Conservation (phyloP, 2,329 filamentous ascomycete genomes). For the Penicillium hordei region DNA sequence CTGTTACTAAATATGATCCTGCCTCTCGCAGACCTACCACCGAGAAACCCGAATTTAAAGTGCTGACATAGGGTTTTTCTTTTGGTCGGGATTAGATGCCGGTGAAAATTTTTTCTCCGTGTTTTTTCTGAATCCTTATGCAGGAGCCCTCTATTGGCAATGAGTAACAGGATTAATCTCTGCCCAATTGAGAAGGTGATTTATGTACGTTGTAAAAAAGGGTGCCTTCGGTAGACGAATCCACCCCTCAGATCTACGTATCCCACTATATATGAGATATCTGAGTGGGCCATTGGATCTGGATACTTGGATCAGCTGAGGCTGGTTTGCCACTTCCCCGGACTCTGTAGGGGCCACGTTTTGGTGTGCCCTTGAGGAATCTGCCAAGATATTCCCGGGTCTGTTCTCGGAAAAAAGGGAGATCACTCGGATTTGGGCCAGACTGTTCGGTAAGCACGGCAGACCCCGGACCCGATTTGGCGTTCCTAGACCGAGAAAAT, state of each 20-base stretch:
- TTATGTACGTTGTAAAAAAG: neutral
- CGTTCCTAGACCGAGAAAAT: slow-evolving; percentile 9
- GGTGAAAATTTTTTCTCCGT: slow-evolving; percentile 17
- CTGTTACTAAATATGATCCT: slow-evolving; percentile 22
- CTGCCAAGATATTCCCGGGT: slow-evolving; percentile 4
- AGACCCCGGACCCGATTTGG: slow-evolving; percentile 17
- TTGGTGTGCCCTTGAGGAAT: neutral
- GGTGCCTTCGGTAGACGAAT: neutral
- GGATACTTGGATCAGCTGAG: slow-evolving; percentile 6
- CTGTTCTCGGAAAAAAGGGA: neutral
- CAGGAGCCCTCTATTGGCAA: slow-evolving; percentile 10
- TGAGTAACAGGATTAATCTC: neutral
- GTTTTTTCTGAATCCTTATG: neutral
- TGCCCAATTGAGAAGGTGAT: slow-evolving; percentile 10
- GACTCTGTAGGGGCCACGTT: slow-evolving; percentile 19
- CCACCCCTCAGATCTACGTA: slow-evolving; percentile 1
- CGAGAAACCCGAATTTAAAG: slow-evolving; percentile 18
- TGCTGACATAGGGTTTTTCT: slow-evolving; percentile 21
- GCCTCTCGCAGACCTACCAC: slow-evolving; percentile 10
- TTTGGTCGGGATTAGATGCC: slow-evolving; percentile 9
- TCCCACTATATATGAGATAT: slow-evolving; percentile 5
- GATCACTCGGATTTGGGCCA: slow-evolving; percentile 12
- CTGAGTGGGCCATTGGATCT: slow-evolving; percentile 12
- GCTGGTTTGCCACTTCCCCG: slow-evolving; percentile 24
- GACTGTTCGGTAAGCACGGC: slow-evolving; percentile 21